phyloP scores from a whole-genome alignment of 1,284 basidiomycete genomes.

The Cryptococcus jaspeensis region DNA sequence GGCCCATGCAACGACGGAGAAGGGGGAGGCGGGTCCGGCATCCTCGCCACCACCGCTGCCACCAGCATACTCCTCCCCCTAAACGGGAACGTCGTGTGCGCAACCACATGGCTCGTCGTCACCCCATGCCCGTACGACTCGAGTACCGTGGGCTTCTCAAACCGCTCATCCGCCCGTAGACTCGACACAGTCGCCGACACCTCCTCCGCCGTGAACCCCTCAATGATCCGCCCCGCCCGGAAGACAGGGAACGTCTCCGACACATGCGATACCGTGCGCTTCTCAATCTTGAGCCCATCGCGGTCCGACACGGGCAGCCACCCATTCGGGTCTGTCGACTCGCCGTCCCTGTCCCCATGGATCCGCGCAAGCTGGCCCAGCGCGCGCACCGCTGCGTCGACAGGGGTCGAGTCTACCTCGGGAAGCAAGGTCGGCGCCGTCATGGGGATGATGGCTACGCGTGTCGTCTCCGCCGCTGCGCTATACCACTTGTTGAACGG shows the following conservation, averaged over 20 bases:
- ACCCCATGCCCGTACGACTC: slow-evolving; percentile 79
- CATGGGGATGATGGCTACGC: slow-evolving; percentile 45
- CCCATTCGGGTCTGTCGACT: slow-evolving; percentile 57
- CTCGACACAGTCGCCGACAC: slow-evolving; percentile 69
- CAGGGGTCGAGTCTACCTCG: slow-evolving; percentile 45
- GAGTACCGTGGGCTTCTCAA: slow-evolving; percentile 65
- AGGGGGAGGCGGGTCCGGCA: slow-evolving; percentile 52
- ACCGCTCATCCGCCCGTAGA: slow-evolving; percentile 39
- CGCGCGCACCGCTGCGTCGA: slow-evolving; percentile 78
- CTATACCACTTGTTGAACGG: slow-evolving; percentile 71
- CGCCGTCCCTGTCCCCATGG: slow-evolving; percentile 60
- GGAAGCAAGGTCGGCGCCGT: slow-evolving; percentile 47
- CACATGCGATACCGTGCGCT: slow-evolving; percentile 71
- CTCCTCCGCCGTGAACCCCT: slow-evolving; percentile 93
- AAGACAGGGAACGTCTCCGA: slow-evolving; percentile 82
- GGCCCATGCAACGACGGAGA: slow-evolving; percentile 48
- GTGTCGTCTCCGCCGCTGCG: slow-evolving; percentile 62
- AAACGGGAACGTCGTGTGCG: slow-evolving; percentile 82
- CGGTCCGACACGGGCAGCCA: slow-evolving; percentile 83
- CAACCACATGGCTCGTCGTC: slow-evolving; percentile 54
- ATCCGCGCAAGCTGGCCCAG: slow-evolving; percentile 74
- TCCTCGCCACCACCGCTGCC: slow-evolving; percentile 70
- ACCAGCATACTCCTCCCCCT: slow-evolving; percentile 83
- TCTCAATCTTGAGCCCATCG: slow-evolving; percentile 70
- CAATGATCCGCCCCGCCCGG: slow-evolving; percentile 86